Percentiles rank a stretch among this genome's conserved stretches.
These are phyloP conservation scores for Clarireedia hainanense DNA, from an alignment of 2,329 filamentous ascomycete genomes.

Conservation along the genomic window DNA sequence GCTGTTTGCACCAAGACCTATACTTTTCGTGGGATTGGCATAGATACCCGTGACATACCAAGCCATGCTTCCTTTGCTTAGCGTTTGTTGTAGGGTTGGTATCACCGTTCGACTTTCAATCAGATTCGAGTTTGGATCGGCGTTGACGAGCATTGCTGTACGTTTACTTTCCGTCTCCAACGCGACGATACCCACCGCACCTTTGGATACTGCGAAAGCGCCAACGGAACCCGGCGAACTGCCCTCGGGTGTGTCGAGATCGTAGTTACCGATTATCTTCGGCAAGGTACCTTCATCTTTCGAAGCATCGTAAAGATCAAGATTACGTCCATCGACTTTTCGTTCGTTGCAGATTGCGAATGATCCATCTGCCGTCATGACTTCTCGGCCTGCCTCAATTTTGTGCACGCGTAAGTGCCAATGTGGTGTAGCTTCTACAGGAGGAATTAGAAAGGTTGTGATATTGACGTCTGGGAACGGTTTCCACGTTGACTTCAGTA, in stretches of 20 bases:
- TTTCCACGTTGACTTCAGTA: slow-evolving; percentile 62
- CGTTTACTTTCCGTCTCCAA: slow-evolving; percentile 31
- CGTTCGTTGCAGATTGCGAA: slow-evolving; percentile 60
- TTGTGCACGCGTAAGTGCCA: slow-evolving; percentile 64
- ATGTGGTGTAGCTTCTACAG: slow-evolving; percentile 48
- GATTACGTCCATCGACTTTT: slow-evolving; percentile 39
- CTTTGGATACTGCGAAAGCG: slow-evolving; percentile 49
- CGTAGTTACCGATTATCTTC: slow-evolving; percentile 53
- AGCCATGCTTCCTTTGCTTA: slow-evolving; percentile 47
- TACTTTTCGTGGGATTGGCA: slow-evolving; percentile 37
- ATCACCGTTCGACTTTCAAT: slow-evolving; percentile 65
- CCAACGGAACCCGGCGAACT: slow-evolving; percentile 43
- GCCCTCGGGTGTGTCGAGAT: slow-evolving; percentile 45
- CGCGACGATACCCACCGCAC: slow-evolving; percentile 48
- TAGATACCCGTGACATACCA: slow-evolving; percentile 69
- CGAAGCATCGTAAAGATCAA: slow-evolving; percentile 41
- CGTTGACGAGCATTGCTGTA: slow-evolving; percentile 59
- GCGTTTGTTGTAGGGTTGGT: slow-evolving; percentile 57
- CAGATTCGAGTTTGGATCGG: slow-evolving; percentile 73
- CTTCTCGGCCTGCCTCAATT: slow-evolving; percentile 49
- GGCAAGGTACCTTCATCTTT: slow-evolving; percentile 44
- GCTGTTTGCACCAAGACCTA: slow-evolving; percentile 32
- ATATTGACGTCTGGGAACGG: slow-evolving; percentile 63
- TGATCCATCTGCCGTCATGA: slow-evolving; percentile 66
- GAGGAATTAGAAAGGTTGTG: slow-evolving; percentile 57